phyloP scores from a whole-genome alignment of 345 rosid species.

The Kernera saxatilis region DNA sequence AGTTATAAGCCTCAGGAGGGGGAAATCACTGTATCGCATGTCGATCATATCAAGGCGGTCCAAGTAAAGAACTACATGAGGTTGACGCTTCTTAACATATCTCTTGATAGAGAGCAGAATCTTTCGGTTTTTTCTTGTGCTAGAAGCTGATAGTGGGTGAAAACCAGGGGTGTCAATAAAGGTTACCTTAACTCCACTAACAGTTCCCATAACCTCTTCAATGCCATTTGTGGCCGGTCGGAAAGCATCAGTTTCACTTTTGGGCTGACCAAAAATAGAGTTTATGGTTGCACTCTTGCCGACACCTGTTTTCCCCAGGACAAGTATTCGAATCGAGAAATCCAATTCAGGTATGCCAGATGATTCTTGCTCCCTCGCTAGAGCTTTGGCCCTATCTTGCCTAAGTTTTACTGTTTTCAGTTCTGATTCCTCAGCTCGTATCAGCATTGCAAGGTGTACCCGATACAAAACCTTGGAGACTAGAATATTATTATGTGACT shows the following conservation, averaged over 20 bases:
- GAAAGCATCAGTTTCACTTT: constrained; percentile 72
- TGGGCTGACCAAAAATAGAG: constrained; percentile 67
- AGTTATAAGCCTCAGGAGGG: constrained; percentile 74
- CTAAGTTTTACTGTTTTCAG: constrained; percentile 46
- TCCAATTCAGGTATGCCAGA: constrained; percentile 60
- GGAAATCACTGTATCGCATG: constrained; percentile 55
- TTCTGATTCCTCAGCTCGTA: constrained; percentile 73
- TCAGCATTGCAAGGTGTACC: constrained; percentile 62
- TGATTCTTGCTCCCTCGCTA: constrained; percentile 71
- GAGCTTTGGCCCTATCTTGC: constrained; percentile 43
- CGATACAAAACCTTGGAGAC: constrained; percentile 83
- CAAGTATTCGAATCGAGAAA: constrained; percentile 69
- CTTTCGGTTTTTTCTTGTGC: constrained; percentile 63
- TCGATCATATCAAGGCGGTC: constrained; percentile 75
- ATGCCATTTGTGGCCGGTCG: constrained; percentile 58
- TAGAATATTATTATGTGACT: constrained; percentile 50
- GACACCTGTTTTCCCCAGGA: constrained; percentile 89
- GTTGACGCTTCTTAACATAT: constrained; percentile 67
- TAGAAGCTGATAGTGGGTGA: constrained; percentile 45
- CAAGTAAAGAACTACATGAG: constrained; percentile 72
- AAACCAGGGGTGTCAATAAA: constrained; percentile 95
- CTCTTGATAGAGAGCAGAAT: constrained; percentile 62
- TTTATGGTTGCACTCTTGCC: constrained; percentile 98
- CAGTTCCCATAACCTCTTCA: constrained; percentile 64
- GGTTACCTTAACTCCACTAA: constrained; percentile 63